Evolutionary conservation across 768 basidiomycete species (phyloP).

Genomic region (Leccinum subgranulosum): DNA sequence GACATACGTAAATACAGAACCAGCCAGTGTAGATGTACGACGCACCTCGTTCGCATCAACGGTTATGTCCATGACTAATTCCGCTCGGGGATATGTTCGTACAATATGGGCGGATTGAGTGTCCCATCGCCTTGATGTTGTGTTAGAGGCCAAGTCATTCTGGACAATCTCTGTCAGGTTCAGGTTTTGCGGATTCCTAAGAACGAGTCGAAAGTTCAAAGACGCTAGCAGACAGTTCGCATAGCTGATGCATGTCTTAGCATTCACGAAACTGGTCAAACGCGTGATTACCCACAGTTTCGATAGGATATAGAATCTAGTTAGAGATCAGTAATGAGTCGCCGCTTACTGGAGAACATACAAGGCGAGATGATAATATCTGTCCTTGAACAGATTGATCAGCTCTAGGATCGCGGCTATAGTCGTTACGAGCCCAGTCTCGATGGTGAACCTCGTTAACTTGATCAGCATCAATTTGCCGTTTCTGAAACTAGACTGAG

Average conservation of each 20-base stretch:
- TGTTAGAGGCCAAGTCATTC: not conserved
- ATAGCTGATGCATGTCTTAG: constrained; percentile 6
- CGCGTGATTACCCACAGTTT: constrained; percentile 1
- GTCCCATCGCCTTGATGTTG: too few species aligned
- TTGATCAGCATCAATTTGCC: not conserved
- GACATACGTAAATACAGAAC: too few species aligned
- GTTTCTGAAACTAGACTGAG: not conserved
- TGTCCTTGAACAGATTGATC: not conserved
- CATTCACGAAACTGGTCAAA: too few species aligned
- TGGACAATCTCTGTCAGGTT: not conserved
- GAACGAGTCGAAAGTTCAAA: constrained; percentile 6
- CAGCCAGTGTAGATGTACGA: not conserved
- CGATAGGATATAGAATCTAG: constrained; percentile 2
- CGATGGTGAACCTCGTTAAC: constrained; percentile 11
- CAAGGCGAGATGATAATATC: constrained; percentile 8
- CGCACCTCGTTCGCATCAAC: not conserved
- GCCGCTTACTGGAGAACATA: not conserved
- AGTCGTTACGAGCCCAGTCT: constrained; percentile 14
- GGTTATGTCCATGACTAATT: not conserved
- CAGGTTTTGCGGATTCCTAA: not conserved
- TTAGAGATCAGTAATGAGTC: not conserved
- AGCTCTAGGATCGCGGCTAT: constrained; percentile 9
- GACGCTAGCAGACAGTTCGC: constrained; percentile 7
- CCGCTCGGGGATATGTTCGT: not conserved
- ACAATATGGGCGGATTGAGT: not conserved